Base-by-base conservation (phyloP, 2,329 filamentous ascomycete genomes). In the Drechslerella coelobrocha region DNA sequence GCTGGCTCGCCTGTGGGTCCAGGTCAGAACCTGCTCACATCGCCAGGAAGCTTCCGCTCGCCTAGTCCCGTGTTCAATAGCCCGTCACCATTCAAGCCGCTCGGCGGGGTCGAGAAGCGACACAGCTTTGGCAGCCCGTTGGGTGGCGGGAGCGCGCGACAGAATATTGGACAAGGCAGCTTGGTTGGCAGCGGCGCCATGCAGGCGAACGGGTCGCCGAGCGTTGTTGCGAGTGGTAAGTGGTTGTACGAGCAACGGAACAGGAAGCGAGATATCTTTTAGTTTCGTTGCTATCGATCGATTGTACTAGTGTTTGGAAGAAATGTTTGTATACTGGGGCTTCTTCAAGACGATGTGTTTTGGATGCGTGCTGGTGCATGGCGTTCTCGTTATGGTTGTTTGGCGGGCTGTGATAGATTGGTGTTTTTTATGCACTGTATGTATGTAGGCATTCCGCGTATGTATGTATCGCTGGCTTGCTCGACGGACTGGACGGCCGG, bases 201-300 rank as follows among this genome's bases (percentile, higher is more conserved):
- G n/a, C n/a, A n/a, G 9, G 29, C 34, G 2, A 65, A 43, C 17
- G 56, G 43, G 12, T 63, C 59, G n/a, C 66, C 66, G 1, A 72
- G 59, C 26, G 66, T 72, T 19, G 59, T 72, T 8, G 66, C 66
- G 5, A 65, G 60, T 17, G 53, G 47, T 47, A 72, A 72, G 31
- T 72, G 66, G 66, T 19, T 72, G 23, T 53, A 52, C 59, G 66
- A 72, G 19, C 59, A 72, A 54, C 45, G 52, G 41, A 72, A 72
- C 37, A 45, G 60, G 3, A 60, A 56, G 31, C 51, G 60, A 9
- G 66, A 72, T 55, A 45, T 63, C 27, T 63, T 63, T 14, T 72
- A 60, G 47, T 21, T 8, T 23, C 37, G 34, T 39, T 39, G 17
- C 12, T 5, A 39, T 45, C 23, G 41, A 1, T n/a, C 39, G 17